A percentile compares a stretch with the other conserved stretches of the same genome.
Conservation (phyloP, 2,329 filamentous ascomycete genomes). For the Fusarium sp. region DNA sequence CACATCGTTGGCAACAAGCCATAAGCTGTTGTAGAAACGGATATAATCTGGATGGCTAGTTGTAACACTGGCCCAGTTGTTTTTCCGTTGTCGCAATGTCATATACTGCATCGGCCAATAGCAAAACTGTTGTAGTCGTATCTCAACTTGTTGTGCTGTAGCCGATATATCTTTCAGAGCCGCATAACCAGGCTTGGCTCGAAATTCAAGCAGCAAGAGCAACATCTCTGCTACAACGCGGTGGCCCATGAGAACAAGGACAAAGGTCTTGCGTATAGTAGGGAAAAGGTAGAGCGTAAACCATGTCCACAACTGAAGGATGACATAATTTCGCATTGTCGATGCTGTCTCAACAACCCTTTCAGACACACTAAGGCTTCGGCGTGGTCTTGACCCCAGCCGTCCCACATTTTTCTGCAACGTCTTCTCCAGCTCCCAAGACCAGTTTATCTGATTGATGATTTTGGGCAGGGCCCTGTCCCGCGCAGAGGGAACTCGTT, state of each 20-base stretch:
- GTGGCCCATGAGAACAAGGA: conserved; percentile 82
- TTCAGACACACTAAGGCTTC: conserved; percentile 92
- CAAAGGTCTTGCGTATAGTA: conserved; percentile 75
- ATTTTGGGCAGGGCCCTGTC: conserved; percentile 84
- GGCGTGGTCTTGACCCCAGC: conserved; percentile 81
- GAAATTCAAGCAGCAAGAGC: conserved; percentile 84
- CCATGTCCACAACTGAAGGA: conserved; percentile 74
- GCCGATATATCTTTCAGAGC: conserved; percentile 96
- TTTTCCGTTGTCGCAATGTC: conserved; percentile 86
- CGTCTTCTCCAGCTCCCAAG: conserved; percentile 85
- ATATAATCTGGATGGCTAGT: conserved; percentile 98
- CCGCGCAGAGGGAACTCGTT: conserved; percentile 79
- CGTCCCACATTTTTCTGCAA: conserved; percentile 91
- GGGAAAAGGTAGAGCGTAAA: conserved; percentile 82
- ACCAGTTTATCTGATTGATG: conserved; percentile 95
- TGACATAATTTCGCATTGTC: conserved; percentile 80
- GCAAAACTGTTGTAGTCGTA: conserved; percentile 95
- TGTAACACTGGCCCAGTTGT: conserved; percentile 95
- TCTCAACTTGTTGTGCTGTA: conserved; percentile 96
- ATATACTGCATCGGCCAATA: conserved; percentile 99
- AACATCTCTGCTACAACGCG: conserved; percentile 83
- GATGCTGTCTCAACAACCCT: conserved; percentile 92
- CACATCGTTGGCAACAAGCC: conserved; percentile 98
- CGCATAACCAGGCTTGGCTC: conserved; percentile 77
- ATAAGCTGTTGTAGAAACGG: conserved; percentile 97